Evolutionary conservation across 2,329 filamentous ascomycete species (phyloP).

Genomic region (Colletotrichum endophyticum): DNA sequence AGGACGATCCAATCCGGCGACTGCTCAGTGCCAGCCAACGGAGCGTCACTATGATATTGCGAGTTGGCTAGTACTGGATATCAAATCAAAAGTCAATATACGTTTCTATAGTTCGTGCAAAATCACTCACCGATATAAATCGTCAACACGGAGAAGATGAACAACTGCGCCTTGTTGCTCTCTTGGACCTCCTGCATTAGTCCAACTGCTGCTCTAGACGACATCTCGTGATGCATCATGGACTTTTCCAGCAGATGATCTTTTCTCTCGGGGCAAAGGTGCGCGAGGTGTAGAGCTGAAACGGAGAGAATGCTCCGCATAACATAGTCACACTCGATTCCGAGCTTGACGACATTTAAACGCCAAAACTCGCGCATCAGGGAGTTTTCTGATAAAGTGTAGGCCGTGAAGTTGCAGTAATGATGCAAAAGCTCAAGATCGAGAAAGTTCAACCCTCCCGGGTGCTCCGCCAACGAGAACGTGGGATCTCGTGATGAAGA

Average conservation of each 20-base stretch:
- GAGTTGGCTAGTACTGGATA: conserved; percentile 17
- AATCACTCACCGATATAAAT: conserved; percentile 15
- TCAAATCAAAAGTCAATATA: not conserved
- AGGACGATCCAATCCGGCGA: conserved; percentile 26
- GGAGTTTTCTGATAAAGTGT: conserved; percentile 48
- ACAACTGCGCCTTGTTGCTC: conserved; percentile 16
- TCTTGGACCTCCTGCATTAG: conserved; percentile 25
- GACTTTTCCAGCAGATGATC: conserved; percentile 18
- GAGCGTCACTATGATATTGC: conserved; percentile 6
- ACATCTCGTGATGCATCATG: conserved; percentile 31
- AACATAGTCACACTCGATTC: conserved; percentile 49
- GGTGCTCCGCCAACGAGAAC: conserved; percentile 9
- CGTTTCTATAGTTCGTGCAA: fast-evolving
- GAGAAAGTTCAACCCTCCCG: conserved; percentile 36
- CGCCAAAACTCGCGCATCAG: conserved; percentile 50
- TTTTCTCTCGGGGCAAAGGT: conserved; percentile 24
- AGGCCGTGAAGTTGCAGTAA: conserved; percentile 52
- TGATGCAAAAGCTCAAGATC: conserved; percentile 60
- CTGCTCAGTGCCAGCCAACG: not conserved
- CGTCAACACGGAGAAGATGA: conserved; percentile 21
- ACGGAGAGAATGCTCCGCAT: conserved; percentile 54
- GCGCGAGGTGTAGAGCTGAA: conserved; percentile 53
- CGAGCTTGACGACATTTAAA: conserved; percentile 50
- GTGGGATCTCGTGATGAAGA: not conserved
- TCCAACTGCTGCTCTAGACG: conserved; percentile 29